Evolutionary conservation across 179 eudicot species (phyloP), one percentile per base, ranked within the genome.

Genomic region (Camellia oleifera): DNA sequence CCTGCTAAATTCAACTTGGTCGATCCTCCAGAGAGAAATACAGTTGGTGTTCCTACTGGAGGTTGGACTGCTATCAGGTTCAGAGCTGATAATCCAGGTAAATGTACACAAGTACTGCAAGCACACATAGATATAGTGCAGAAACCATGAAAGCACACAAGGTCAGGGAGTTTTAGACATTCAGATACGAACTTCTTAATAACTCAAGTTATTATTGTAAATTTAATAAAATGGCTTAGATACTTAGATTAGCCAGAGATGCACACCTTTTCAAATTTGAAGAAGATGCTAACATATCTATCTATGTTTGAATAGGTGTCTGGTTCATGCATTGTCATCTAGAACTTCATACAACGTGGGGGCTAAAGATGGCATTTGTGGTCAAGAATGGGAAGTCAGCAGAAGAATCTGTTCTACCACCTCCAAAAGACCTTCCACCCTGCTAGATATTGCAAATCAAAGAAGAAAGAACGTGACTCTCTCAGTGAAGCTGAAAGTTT

Each of bases 241-340:
- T 32, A 32, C 40, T 32, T 32, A 32, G 40, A 32, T 32, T 32
- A 32, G 40, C 40, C 40, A 32, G 32, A 66, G 44, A 23, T 7
- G 69, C 2, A 45, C 15, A 66, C 45, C 12, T 65, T 23, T 23
- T 6, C 13, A 66, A 26, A 32, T 23, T 23, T 66, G 69, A 10
- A 66, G 69, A 66, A 66, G 69, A 66, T 32, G 44, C 69, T 66
- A 66, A 66, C 69, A 32, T 32, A 32, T 32, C 69, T 66, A 8
- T 66, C 44, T 66, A 67, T 69, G 23, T 50, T 64, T 60, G 3
- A 69, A 76, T 68, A 85, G 90, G 88, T 0, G 88, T 87, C 48
- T 87, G 90, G 88, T 87, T 85, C 74, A 83, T 85, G 83, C 88
- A 87, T 78, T 87, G 90, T 77, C 90, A 87, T 68, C 72, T 87